phyloP scores from a whole-genome alignment of 768 basidiomycete species.

The Boletus rex-veris region DNA sequence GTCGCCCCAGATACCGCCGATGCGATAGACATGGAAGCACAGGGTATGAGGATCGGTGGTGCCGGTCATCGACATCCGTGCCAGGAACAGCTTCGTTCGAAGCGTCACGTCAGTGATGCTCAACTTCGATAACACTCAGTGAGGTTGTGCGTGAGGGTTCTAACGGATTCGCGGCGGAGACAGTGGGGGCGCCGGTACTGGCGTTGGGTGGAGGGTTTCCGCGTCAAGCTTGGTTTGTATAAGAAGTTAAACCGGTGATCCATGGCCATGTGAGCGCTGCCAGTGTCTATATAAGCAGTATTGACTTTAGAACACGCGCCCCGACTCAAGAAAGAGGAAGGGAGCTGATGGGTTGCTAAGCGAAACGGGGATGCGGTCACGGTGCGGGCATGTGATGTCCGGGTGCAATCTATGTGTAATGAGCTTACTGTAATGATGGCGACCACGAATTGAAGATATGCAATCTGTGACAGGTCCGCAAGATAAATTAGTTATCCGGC shows the following conservation, averaged over 20 bases:
- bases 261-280: background rate
- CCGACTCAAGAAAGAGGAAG: background rate
- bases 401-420: background rate
- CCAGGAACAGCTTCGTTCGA: background rate
- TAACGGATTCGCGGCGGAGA: background rate
- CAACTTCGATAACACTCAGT: no score
- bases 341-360: no score
- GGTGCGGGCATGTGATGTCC: no score
- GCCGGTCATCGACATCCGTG: background rate
- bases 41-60: constrained; percentile 2
- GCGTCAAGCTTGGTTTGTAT: no score
- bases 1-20: constrained; percentile 28
- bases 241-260: background rate
- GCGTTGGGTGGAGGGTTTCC: background rate
- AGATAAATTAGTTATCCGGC: background rate
- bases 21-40: constrained; percentile 28
- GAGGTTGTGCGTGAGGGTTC: background rate
- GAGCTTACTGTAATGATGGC: no score
- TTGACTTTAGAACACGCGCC: background rate
- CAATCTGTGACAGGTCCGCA: background rate
- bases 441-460: no score
- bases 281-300: no score
- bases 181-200: background rate
- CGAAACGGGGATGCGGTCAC: no score
- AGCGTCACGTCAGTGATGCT: background rate